Conservation (phyloP, 31 red algal species). For the Asparagopsis taxiformis region DNA sequence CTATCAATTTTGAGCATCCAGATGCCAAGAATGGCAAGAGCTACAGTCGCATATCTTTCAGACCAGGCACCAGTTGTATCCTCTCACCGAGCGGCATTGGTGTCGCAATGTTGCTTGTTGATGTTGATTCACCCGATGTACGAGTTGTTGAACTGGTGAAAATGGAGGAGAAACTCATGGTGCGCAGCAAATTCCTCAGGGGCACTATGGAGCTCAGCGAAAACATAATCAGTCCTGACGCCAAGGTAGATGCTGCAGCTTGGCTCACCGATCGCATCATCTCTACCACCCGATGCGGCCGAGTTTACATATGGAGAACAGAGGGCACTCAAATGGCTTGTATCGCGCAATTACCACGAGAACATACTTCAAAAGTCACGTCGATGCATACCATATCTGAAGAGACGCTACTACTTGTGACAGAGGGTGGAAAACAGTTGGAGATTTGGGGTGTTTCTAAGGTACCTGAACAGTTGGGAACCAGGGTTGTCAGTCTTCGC, state of each 20-base stretch:
- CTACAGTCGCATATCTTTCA: slow-evolving; percentile 42
- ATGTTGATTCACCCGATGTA: slow-evolving; percentile 41
- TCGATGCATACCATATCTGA: slow-evolving; percentile 18
- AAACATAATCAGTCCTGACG: slow-evolving; percentile 6
- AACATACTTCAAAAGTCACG: slow-evolving; percentile 26
- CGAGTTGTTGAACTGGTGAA: slow-evolving; percentile 64
- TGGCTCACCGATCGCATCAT: slow-evolving; percentile 60
- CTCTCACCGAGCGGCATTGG: slow-evolving; percentile 55
- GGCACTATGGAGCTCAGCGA: slow-evolving; percentile 27
- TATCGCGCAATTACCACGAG: slow-evolving; percentile 31
- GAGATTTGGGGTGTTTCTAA: slow-evolving; percentile 32
- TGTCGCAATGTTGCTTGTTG: slow-evolving; percentile 61
- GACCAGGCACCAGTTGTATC: slow-evolving; percentile 46
- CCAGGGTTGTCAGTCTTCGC: slow-evolving; percentile 24
- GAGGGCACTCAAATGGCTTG: slow-evolving; percentile 32
- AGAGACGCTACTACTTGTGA: slow-evolving; percentile 21
- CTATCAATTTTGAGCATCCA: slow-evolving; percentile 64
- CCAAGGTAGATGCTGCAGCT: slow-evolving; percentile 33
- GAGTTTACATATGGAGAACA: slow-evolving; percentile 49
- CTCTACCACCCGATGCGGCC: slow-evolving; percentile 45
- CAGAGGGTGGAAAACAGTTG: slow-evolving; percentile 31
- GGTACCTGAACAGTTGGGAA: slow-evolving; percentile 11
- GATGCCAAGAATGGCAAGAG: slow-evolving; percentile 45
- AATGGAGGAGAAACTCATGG: slow-evolving; percentile 70
- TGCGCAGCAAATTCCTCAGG: slow-evolving; percentile 53